Percentiles rank a stretch among this genome's conserved stretches.
phyloP scores from a whole-genome alignment of 2,329 filamentous ascomycete genomes.

The Verticillium albo-atrum region DNA sequence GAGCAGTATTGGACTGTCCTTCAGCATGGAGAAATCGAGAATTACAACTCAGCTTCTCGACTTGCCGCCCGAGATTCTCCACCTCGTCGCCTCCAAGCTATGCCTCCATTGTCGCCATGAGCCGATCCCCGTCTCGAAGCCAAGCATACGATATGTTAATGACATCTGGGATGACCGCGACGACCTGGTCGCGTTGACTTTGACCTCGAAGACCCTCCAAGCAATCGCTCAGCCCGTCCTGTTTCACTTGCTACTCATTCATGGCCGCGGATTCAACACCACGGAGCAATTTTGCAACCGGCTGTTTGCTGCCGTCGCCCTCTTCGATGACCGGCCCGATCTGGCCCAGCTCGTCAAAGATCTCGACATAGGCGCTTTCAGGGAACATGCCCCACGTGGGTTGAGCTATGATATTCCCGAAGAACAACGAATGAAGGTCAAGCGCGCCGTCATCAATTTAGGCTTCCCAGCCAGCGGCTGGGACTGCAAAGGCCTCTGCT shows the following conservation, averaged over 20 bases:
- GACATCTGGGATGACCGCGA: neutral
- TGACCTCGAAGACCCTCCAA: neutral
- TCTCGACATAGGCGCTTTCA: neutral
- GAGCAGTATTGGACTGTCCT: no score
- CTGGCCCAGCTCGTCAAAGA: neutral
- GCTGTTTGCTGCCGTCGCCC: neutral
- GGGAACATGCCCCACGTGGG: neutral
- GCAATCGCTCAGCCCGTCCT: neutral
- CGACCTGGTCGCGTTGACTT: neutral
- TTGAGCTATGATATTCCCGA: neutral
- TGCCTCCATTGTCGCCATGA: neutral
- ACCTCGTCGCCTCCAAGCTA: neutral
- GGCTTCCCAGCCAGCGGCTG: neutral
- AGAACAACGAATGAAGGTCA: neutral
- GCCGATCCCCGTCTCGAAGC: neutral
- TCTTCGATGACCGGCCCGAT: neutral
- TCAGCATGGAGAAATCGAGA: no score
- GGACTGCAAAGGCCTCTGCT: neutral
- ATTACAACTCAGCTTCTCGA: neutral
- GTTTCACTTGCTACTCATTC: neutral
- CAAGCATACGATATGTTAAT: neutral
- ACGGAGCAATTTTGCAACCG: neutral
- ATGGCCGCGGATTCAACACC: neutral
- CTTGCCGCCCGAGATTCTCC: neutral
- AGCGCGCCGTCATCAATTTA: neutral